Evolutionary conservation across 78 protist genomes (phyloP).

Genomic region (Dictyostelium firmibasis): DNA sequence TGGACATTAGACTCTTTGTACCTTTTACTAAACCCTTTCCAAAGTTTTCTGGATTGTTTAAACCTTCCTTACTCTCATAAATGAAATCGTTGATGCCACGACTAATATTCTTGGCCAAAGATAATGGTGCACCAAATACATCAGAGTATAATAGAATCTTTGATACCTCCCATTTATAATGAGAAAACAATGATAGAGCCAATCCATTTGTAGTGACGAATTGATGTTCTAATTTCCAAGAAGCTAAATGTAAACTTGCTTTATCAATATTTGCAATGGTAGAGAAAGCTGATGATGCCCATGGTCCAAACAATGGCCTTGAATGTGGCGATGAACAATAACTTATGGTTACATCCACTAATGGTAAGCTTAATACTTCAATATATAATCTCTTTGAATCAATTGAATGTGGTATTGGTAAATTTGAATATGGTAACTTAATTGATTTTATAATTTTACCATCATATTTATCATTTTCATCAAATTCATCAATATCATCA

Average conservation of each 20-base stretch:
- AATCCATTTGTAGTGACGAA: neutral
- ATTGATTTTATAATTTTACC: neutral
- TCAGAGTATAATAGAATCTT: slow-evolving; percentile 35
- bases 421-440: neutral
- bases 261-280: slow-evolving; percentile 54
- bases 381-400: slow-evolving; percentile 61
- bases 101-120: slow-evolving; percentile 6
- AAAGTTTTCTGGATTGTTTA: neutral
- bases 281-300: neutral
- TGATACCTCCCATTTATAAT: slow-evolving; percentile 45
- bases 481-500: neutral
- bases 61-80: neutral
- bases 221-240: slow-evolving; percentile 50
- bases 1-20: slow-evolving; percentile 32
- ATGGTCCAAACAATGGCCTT: slow-evolving; percentile 40
- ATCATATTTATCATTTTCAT: neutral
- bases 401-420: slow-evolving; percentile 40
- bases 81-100: slow-evolving; percentile 53
- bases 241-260: slow-evolving; percentile 29
- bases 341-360: slow-evolving; percentile 21
- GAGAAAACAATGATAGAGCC: neutral
- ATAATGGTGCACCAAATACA: slow-evolving; percentile 64
- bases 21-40: slow-evolving; percentile 1
- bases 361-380: slow-evolving; percentile 11
- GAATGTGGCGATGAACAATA: slow-evolving; percentile 24